Evolutionary conservation across 1,139 yeast genomes (phyloP), one percentile per base, ranked within the genome.

Genomic region (Kodamaea suecica): DNA sequence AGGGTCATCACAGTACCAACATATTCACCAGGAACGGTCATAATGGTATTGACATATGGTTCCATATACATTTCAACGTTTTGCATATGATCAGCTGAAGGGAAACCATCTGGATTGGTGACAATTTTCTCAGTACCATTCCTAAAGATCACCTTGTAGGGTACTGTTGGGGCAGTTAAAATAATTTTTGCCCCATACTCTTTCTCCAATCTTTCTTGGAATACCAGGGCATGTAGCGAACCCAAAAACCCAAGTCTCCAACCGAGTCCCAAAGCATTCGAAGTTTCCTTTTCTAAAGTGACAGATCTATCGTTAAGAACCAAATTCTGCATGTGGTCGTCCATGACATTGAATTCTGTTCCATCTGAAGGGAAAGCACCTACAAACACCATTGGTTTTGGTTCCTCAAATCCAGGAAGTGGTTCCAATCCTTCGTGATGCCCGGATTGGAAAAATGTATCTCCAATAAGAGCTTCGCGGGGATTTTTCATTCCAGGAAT

Each of bases 301-400:
- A 92, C 97, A 1, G 95, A 83, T 49, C 97, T 75, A 55, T 92
- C 98, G 53, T 92, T 92, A 40, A 92, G 67, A 2, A 90, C 95
- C 43, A 92, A 68, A 50, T 88, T 88, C 47, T 83, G 85, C 58
- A 92, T 80, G 55, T 88, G 85, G 49, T 92, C 97, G 51, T 92
- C 95, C 68, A 92, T 71, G 26, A 78, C 83, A 42, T 84, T 85
- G 56, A 90, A 92, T 49, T 90, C 96, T 1, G 84, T 76, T 4
- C 96, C 96, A 53, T 90, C 96, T 0, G 96, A 94, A 0, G 98
- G 98, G 50, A 88, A 92, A 0, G 98, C 98, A 6, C 98, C 98
- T 29, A 92, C 95, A 58, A 90, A 92, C 5, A 92, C 97, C 97
- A 92, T 92, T 1, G 98, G 97, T 56, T 92, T 90, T 1, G 95